Evolutionary conservation across 1,139 yeast genomes (phyloP), one percentile per base, ranked within the genome.

Genomic region (Tardiomyces depauwii): DNA sequence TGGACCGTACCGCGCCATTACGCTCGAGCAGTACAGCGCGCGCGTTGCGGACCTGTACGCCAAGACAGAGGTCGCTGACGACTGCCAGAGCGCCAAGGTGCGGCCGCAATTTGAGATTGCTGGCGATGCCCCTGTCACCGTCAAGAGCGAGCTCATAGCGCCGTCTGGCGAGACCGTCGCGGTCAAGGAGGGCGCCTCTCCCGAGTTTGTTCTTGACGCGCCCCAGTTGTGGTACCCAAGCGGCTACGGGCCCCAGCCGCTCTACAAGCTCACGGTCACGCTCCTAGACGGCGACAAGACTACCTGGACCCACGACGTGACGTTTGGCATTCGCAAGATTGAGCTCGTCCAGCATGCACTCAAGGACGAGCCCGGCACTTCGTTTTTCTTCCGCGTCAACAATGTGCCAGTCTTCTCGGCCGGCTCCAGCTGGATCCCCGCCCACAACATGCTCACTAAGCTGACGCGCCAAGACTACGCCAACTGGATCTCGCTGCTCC

Each of bases 341-440:
- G 69, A 70, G 51, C 58, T 73, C 32, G 60, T 72, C 11, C 71
- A 72, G 50, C 66, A 66, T 39, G 53, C 60, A 1, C 49, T 67
- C n/a, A 18, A 48, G 18, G 65, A 56, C 12, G 61, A 63, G 42
- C 52, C 49, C 18, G 77, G 77, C 0, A 53, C 62, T 2, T 57
- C 65, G 12, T 73, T 73, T 53, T 73, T 67, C 53, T 71, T 73
- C 57, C 59, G 57, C 43, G 57, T 73, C 45, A 73, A 73, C 52
- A 58, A 63, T 44, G 53, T 62, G 18, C 70, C 74, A 5, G 54
- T 70, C 6, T 73, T 63, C 49, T 49, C 59, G 32, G 54, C 62
- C 23, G 77, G 77, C 0, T 66, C 73, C 7, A 68, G 71, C 54
- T 73, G 77, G 77, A 73, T 73, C 40, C 77, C 77, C 0, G 68